A percentile compares a stretch with the other conserved stretches of the same genome.
Evolutionary conservation across 768 basidiomycete species (phyloP).

Genomic region (Boletus rufocinnamomeus): DNA sequence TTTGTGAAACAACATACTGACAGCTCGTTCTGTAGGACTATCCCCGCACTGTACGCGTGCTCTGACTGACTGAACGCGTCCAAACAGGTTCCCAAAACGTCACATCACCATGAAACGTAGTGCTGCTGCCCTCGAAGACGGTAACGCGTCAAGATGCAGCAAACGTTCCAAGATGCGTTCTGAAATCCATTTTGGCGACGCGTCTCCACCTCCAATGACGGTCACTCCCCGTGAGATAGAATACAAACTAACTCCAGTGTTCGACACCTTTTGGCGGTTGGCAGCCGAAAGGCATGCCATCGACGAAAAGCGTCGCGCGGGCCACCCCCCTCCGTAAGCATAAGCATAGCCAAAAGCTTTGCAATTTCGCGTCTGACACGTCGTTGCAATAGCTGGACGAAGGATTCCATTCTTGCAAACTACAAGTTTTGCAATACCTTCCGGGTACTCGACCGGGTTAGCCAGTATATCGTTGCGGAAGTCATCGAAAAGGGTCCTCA

Average conservation of each 20-base stretch:
- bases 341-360: background rate
- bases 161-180: conserved; percentile 30
- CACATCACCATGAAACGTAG: conserved; percentile 27
- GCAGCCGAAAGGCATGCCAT: conserved; percentile 59
- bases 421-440: conserved; percentile 75
- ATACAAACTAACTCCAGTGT: conserved; percentile 50
- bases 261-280: conserved; percentile 63
- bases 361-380: conserved; percentile 18
- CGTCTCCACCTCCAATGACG: conserved; percentile 27
- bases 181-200: conserved; percentile 17
- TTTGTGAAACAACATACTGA: conserved; percentile 7
- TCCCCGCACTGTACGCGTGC: background rate
- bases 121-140: conserved; percentile 11
- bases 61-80: conserved; percentile 2
- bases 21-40: background rate
- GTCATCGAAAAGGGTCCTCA: conserved; percentile 72
- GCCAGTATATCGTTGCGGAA: conserved; percentile 66
- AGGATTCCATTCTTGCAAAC: conserved; percentile 54
- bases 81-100: background rate
- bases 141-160: conserved; percentile 9
- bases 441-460: conserved; percentile 69
- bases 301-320: conserved; percentile 54
- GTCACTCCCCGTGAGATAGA: conserved; percentile 38
- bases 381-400: conserved; percentile 58
- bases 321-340: conserved; percentile 53